Base-by-base conservation (phyloP, 2,329 filamentous ascomycete genomes). In the Ploettnerulaceae sp. region DNA sequence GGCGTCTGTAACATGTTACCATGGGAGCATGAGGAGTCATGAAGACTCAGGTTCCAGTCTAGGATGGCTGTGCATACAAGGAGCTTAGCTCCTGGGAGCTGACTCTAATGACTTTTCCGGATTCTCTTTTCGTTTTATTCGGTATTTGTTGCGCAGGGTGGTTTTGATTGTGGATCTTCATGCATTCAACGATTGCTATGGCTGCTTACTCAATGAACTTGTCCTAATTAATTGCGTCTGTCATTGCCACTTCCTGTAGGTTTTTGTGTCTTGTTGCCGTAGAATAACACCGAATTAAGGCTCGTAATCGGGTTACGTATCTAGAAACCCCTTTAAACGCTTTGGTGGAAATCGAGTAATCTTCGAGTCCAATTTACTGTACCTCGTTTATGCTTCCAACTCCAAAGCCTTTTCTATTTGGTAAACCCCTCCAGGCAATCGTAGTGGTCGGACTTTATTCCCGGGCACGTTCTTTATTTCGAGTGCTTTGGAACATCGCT, bases 1-100 rank as follows among this genome's bases (percentile, higher is more conserved):
- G 54, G 54, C 57, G 54, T 57, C 54, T 61, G 46, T 59, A 57
- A 61, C 55, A 57, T 59, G 51, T 59, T 45, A 54, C 50, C 48
- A 49, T 43, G 51, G 56, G 54, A 57, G 54, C 53, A 57, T 53
- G 48, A 52, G 45, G 52, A 48, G 56, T 57, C 57, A 55, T 40
- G 36, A 40, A 47, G 31, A 39, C 35, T 28, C 35, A 39, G 29
- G 44, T 35, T 47, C 28, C 35, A 34, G 35, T 47, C 44, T 40
- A 40, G 26, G 45, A 40, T 41, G 36, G 35, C 41, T 46, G 32
- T 20, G 42, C 38, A 42, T 37, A 26, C 24, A 36, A 18, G 31
- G 31, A 26, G 22, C 45, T 35, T 21, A 24, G 37, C 24, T 33
- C 34, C 31, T 21, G 11, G 9, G 21, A 15, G 22, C 41, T 14